Evolutionary conservation across 2,329 filamentous ascomycete genomes (phyloP), one percentile per base, ranked within the genome.

Genomic region (Ploettnerulaceae sp.): DNA sequence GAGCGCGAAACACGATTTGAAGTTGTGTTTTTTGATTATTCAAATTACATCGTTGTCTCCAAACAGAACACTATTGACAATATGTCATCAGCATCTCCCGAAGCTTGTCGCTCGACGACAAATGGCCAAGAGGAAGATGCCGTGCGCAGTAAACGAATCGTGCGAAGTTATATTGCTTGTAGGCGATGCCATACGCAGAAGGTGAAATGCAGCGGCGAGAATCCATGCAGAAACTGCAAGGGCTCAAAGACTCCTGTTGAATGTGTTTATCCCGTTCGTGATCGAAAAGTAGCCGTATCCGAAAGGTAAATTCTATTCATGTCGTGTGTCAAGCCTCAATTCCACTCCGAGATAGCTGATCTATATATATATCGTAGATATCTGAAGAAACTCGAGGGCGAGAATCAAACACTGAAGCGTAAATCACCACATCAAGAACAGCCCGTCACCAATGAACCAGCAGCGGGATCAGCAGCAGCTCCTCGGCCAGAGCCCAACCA

Each of bases 141-240:
- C 14, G 9, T 21, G 17, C 43, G 34, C 8, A 39, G 34, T 20
- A 38, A 39, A 12, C 42, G 36, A 24, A 22, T 41, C 12, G 38
- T 47, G 17, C 45, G 46, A 38, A 43, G 34, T 26, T 47, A 38
- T 18, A 36, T 47, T n/a, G 43, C 42, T 4, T 72, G 69, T 36
- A 65, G 68, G 51, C 58, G 69, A 50, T 72, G 70, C 39, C 70
- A 72, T 57, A 52, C 62, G 0, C 69, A 71, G 22, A 72, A 73
- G 49, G 70, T 72, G 20, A 72, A 70, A 51, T 72, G 70, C 45
- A 72, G 70, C 0, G 70, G 70, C 1, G 64, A 66, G 3, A 62
- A 64, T 18, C 70, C 70, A 1, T 73, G 70, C 45, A 59, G 55
- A 25, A 66, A 69, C 29, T 72, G 70, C 45, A 57, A 58, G 29